A percentile compares a stretch with the other conserved stretches of the same genome.
phyloP scores from a whole-genome alignment of 192 early-diverging fungal genomes.

The Ambispora gerdemannii region DNA sequence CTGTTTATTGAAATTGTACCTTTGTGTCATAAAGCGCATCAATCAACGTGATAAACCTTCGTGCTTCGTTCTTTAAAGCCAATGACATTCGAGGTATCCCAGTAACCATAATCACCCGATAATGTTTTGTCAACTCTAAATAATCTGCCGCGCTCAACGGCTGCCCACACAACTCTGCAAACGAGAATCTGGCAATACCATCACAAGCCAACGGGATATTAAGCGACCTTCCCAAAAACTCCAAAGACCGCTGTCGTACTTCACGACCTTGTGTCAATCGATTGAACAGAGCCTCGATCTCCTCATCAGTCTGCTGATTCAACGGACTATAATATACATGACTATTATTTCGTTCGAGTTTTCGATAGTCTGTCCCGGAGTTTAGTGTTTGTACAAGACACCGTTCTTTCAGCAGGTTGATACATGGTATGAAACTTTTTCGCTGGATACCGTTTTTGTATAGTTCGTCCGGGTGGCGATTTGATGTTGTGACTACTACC shows the following conservation, averaged over 20 bases:
- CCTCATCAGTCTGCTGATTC: constrained; percentile 41
- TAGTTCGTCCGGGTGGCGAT: constrained; percentile 86
- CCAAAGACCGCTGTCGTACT: constrained; percentile 48
- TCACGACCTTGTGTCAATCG: constrained; percentile 31
- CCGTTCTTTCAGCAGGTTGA: constrained; percentile 75
- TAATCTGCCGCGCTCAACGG: constrained; percentile 86
- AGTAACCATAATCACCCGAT: constrained; percentile 75
- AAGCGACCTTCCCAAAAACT: constrained; percentile 75
- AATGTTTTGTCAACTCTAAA: constrained; percentile 72
- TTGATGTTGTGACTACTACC: constrained; percentile 89
- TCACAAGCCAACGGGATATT: constrained; percentile 61
- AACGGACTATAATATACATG: constrained; percentile 73
- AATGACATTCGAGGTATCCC: constrained; percentile 68
- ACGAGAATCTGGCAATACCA: constrained; percentile 71
- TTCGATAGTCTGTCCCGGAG: constrained; percentile 93
- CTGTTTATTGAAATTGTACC: too few relatives aligned
- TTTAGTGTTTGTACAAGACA: constrained; percentile 81
- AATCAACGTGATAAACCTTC: constrained; percentile 90
- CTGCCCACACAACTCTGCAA: constrained; percentile 59
- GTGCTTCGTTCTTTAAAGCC: constrained; percentile 67
- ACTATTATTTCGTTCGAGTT: constrained; percentile 52
- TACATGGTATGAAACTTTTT: constrained; percentile 87
- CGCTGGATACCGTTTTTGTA: constrained; percentile 98
- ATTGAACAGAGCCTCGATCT: constrained; percentile 49
- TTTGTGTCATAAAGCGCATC: constrained; percentile 88